Evolutionary conservation across 2,329 filamentous ascomycete genomes (phyloP).

Genomic region (Bipolaris victoriae): DNA sequence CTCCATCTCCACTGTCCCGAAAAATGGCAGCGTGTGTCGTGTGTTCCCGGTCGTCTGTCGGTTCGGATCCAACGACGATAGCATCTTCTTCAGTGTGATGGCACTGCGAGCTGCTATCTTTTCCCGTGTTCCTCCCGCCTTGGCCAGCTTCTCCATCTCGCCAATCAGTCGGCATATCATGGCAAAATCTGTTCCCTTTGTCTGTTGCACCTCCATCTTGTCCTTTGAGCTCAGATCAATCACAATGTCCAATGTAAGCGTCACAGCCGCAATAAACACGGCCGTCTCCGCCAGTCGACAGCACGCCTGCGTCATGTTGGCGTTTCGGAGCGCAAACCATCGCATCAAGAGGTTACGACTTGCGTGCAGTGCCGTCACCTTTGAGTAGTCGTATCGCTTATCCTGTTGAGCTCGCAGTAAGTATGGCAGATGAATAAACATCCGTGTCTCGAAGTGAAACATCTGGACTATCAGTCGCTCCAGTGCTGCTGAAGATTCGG

Average conservation of each 20-base stretch:
- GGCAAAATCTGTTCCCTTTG: conserved; percentile 44
- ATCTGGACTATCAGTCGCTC: conserved; percentile 44
- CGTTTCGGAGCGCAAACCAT: conserved; percentile 47
- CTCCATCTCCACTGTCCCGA: conserved; percentile 42
- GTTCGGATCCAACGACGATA: conserved; percentile 40
- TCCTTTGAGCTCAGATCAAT: conserved; percentile 45
- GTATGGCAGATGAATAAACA: conserved; percentile 46
- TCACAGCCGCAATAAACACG: conserved; percentile 46
- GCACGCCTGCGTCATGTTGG: conserved; percentile 44
- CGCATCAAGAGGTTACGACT: conserved; percentile 46
- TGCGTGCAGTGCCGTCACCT: conserved; percentile 43
- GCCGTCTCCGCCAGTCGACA: conserved; percentile 42
- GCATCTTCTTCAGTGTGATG: conserved; percentile 43
- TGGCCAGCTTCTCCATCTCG: conserved; percentile 46
- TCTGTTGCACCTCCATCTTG: conserved; percentile 42
- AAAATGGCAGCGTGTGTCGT: conserved; percentile 42
- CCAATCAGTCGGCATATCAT: conserved; percentile 45
- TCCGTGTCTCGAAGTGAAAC: conserved; percentile 47
- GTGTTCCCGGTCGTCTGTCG: conserved; percentile 28
- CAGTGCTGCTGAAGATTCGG: conserved; percentile 35
- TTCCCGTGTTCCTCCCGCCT: conserved; percentile 38
- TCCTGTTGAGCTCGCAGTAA: conserved; percentile 40
- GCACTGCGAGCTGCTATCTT: conserved; percentile 43
- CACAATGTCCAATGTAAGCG: conserved; percentile 44
- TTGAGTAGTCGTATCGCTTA: conserved; percentile 43